Evolutionary conservation across 192 early-diverging fungal species (phyloP), one percentile per base, ranked within the genome.

Genomic region (Coemansia sp.): DNA sequence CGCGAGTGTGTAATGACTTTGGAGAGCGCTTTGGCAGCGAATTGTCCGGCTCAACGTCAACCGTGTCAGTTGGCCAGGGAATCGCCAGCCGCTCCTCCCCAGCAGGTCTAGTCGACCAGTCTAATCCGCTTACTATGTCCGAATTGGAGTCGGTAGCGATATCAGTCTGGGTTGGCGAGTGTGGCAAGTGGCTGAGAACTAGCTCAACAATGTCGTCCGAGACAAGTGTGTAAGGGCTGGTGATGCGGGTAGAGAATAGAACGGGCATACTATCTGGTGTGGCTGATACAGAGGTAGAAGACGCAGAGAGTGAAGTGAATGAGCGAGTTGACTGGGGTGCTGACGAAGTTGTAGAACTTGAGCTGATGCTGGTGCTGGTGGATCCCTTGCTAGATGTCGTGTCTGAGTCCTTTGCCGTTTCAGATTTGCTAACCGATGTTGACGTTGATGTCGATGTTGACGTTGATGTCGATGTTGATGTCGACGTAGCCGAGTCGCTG

Each of bases 151-250:
- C 52, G 0, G 50, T 15, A 16, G 29, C 40, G 22, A 16, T 22
- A 15, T 27, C 47, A 1, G 63, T 40, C 10, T 24, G 18, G 16
- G 64, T 52, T 20, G 43, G 52, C 29, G 64, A 34, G 22, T 16
- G 55, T 9, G 46, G 24, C 18, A 49, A 49, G 33, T 67, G 72
- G 39, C 72, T 44, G n/a, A 74, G 44, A 15, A 74, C 9, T 13
- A 74, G 9, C 58, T 62, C 72, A 55, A 74, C 46, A 7, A 74
- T 5, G 38, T 74, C 72, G n/a, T 67, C 72, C 3, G 72, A 63
- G 10, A 43, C 20, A 15, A 74, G n/a, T 3, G 72, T 74, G 27
- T 68, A 27, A 0, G 65, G 62, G 33, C 43, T 65, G 39, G 43
- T 6, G 10, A 69, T 16, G 20, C 46, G 66, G 4, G 38, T 46